Base-by-base conservation (phyloP, 495 filamentous ascomycete genomes). In the Staphylotrichum tortipilum region DNA sequence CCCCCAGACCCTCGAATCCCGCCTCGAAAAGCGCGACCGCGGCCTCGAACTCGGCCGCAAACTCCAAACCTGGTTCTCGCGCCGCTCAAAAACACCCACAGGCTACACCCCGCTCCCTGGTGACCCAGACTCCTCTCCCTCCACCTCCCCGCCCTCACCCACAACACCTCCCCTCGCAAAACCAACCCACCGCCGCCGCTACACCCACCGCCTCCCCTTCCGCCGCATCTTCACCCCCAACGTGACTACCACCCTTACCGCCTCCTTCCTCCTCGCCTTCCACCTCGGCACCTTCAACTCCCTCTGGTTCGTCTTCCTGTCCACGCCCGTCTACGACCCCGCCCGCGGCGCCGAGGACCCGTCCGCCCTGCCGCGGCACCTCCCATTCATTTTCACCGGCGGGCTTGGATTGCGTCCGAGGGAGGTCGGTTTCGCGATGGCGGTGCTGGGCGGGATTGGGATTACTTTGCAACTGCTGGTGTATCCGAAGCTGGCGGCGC, bases 221-320 rank as follows among this genome's bases (percentile, higher is more conserved):
- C 75, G 78, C 18, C 75, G 77, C 22, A 86, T 94, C 50, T 92
- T 87, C 74, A 92, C 86, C 3, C 76, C 75, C 44, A 91, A 91
- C 55, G 82, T 94, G 19, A 46, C 57, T 12, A 62, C 63, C 53
- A 89, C 86, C 2, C 69, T 92, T 3, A 38, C 81, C 11, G 76
- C 83, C 2, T 82, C 84, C 62, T 83, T 77, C 37, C 75, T 89
- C 53, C 75, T 92, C 47, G 80, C 83, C 33, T 80, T 85, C 58
- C 85, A 89, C 58, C 76, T 89, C 64, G 85, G 83, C 51, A 86
- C 86, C 36, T 92, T 90, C 74, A 87, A 87, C 65, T 84, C 82
- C 42, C 75, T 91, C 38, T 91, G 85, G 86, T 84, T 86, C 52
- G 75, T 88, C 49, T 91, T 89, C 73, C 81, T 94, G 50, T 88